Conservation (phyloP, 2,329 filamentous ascomycete species). For the Ophiobolus disseminans region DNA sequence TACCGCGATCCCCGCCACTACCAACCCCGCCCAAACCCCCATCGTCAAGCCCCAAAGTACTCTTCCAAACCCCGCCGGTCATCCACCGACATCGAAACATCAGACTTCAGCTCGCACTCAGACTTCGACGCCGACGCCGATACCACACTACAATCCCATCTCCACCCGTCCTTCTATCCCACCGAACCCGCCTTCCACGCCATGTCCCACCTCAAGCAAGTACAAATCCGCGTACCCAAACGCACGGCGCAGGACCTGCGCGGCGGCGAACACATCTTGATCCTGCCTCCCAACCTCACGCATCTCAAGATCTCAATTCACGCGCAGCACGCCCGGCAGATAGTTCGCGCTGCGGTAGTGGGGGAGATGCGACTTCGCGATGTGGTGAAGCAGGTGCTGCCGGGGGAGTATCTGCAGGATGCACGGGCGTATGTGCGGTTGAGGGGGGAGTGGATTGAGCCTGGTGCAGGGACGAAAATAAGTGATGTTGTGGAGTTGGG, state of each 20-base stretch:
- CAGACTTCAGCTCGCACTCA: not conserved
- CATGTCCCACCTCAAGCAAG: not conserved
- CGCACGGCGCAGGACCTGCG: not conserved
- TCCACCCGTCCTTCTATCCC: not conserved
- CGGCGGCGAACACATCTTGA: conserved; percentile 8
- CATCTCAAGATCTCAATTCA: conserved; percentile 8
- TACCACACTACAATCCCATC: not conserved
- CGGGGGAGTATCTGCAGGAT: not conserved
- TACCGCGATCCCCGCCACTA: not conserved
- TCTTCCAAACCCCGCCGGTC: not conserved
- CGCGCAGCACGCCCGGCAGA: not conserved
- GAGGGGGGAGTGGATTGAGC: conserved; percentile 20
- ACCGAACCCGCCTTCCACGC: not conserved
- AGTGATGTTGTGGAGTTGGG: conserved; percentile 11
- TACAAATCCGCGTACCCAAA: not conserved
- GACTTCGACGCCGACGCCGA: not conserved
- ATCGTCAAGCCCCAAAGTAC: not conserved
- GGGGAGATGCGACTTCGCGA: conserved; percentile 20
- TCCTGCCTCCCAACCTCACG: conserved; percentile 10
- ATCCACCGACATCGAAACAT: not conserved
- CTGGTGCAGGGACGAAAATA: conserved; percentile 1
- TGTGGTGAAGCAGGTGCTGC: conserved; percentile 14
- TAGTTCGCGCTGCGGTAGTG: conserved; percentile 12
- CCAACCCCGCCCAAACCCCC: not conserved
- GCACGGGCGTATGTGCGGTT: conserved; percentile 8